Evolutionary conservation across 192 early-diverging fungal genomes (phyloP).

Genomic region (Coemansia sp.): DNA sequence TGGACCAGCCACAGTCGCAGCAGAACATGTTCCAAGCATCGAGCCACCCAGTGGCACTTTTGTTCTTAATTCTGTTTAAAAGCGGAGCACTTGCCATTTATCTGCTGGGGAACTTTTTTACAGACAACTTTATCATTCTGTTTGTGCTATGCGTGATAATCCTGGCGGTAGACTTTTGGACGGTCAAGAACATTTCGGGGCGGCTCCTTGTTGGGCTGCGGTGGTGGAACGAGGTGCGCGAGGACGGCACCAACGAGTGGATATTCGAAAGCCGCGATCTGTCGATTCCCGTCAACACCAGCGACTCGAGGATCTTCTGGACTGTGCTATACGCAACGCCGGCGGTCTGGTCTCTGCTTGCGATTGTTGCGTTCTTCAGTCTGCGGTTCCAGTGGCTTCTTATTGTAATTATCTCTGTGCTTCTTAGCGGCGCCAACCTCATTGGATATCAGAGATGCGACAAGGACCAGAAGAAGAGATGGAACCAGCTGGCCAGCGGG

Average conservation of each 20-base stretch:
- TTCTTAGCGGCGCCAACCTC: constrained; percentile 89
- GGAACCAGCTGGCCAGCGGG: constrained; percentile 65
- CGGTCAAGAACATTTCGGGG: constrained; percentile 97
- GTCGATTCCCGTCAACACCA: constrained; percentile 70
- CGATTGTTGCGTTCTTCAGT: constrained; percentile 72
- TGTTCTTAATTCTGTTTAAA: constrained; percentile 91
- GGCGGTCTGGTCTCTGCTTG: constrained; percentile 76
- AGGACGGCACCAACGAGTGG: constrained; percentile 95
- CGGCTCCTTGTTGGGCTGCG: constrained; percentile 94
- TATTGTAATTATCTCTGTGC: constrained; percentile 82
- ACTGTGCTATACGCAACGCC: constrained; percentile 83
- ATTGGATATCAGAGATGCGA: constrained; percentile 95
- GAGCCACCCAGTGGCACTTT: constrained; percentile 83
- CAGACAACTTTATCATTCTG: constrained; percentile 81
- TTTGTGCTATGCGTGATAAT: constrained; percentile 92
- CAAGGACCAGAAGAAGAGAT: constrained; percentile 82
- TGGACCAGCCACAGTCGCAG: constrained; percentile 20
- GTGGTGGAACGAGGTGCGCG: constrained; percentile 99
- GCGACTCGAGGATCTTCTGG: constrained; percentile 96
- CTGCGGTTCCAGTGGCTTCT: constrained; percentile 82
- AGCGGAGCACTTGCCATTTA: constrained; percentile 81
- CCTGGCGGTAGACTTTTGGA: constrained; percentile 98
- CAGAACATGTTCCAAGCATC: constrained; percentile 53
- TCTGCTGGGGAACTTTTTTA: constrained; percentile 81
- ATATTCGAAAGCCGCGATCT: constrained; percentile 88